Evolutionary conservation across 208 protist genomes (phyloP).

Genomic region (Phytomonas serpens): DNA sequence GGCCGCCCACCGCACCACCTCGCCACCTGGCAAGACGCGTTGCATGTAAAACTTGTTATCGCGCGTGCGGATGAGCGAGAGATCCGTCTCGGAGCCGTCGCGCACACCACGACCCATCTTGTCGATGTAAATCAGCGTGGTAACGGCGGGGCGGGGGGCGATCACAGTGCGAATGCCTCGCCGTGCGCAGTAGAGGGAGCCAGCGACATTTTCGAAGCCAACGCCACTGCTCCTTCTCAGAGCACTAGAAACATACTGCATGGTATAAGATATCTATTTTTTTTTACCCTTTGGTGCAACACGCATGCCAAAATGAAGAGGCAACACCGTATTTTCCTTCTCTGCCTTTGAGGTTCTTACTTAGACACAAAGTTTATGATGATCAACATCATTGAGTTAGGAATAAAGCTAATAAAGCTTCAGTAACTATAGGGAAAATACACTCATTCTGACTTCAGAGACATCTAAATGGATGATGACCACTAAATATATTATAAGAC

Average conservation of each 20-base stretch:
- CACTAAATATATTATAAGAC: neutral
- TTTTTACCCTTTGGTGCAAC: neutral
- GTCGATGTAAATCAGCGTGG: slow-evolving; percentile 74
- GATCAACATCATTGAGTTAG: neutral
- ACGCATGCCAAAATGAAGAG: neutral
- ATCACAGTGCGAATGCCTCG: slow-evolving; percentile 71
- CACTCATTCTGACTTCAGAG: neutral
- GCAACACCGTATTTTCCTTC: neutral
- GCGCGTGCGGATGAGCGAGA: slow-evolving; percentile 73
- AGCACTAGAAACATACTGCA: neutral
- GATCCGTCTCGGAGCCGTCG: slow-evolving; percentile 55
- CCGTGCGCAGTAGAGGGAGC: neutral
- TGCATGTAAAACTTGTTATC: slow-evolving; percentile 91
- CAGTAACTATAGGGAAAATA: neutral
- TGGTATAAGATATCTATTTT: neutral
- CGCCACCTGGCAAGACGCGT: slow-evolving; percentile 64
- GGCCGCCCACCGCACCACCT: slow-evolving; percentile 75
- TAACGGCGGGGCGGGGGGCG: slow-evolving; percentile 70
- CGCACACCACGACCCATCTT: slow-evolving; percentile 47
- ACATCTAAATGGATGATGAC: neutral
- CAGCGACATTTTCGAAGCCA: neutral
- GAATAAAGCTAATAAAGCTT: neutral
- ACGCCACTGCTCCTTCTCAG: neutral
- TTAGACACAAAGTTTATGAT: neutral
- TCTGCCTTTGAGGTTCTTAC: neutral